A percentile compares a stretch with the other conserved stretches of the same genome.
Conservation (phyloP, 371 early-diverging fungal species). For the Entomophthora muscae region DNA sequence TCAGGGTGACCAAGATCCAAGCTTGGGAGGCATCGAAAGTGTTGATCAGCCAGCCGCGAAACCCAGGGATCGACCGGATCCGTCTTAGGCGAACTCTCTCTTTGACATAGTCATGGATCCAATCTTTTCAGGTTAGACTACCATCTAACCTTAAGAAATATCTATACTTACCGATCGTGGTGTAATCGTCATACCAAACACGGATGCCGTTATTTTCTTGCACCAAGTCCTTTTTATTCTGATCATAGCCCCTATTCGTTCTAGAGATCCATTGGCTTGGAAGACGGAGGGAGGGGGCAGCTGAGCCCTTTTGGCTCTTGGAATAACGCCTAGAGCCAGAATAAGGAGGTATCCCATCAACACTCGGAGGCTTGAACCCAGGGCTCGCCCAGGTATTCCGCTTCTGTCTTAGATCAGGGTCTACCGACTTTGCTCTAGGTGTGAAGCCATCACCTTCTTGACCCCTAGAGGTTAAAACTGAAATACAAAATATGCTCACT, state of each 20-base stretch:
- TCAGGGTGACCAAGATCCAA: conserved; percentile 66
- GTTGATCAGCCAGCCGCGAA: conserved; percentile 27
- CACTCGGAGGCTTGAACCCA: neutral
- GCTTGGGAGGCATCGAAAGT: conserved; percentile 62
- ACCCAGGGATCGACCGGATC: conserved; percentile 26
- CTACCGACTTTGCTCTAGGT: too few relatives aligned
- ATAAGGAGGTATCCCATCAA: neutral
- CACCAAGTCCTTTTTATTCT: conserved; percentile 30
- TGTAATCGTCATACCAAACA: conserved; percentile 42
- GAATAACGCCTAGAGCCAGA: neutral
- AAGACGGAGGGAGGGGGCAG: neutral
- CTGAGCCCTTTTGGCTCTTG: neutral
- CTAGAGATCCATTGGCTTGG: neutral
- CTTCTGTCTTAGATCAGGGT: too few relatives aligned
- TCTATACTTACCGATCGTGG: conserved; percentile 61
- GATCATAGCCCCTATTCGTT: conserved; percentile 18
- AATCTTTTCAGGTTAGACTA: conserved; percentile 31
- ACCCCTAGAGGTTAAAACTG: too few relatives aligned
- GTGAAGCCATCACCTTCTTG: too few relatives aligned
- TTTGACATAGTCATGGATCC: conserved; percentile 75
- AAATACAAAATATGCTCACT: too few relatives aligned
- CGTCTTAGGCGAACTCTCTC: conserved; percentile 53
- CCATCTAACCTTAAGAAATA: neutral
- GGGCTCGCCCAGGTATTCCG: too few relatives aligned
- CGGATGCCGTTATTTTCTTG: conserved; percentile 38